Conservation (phyloP, 1,139 yeast species). For the Debaryomycetaceae sp. region DNA sequence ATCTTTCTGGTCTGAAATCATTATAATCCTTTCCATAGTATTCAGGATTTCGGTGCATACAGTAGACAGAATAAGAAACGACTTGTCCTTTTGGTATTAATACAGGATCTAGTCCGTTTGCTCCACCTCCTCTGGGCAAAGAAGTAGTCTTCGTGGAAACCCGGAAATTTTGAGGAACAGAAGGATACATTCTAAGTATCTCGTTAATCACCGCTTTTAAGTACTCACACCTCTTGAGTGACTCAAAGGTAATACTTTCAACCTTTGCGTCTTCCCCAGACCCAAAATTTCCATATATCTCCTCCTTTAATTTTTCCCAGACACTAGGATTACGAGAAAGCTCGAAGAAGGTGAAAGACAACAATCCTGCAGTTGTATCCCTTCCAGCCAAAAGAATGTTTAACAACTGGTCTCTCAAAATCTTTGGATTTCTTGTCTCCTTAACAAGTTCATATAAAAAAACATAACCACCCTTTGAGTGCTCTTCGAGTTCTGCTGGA, state of each 20-base stretch:
- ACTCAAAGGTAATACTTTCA: conserved; percentile 36
- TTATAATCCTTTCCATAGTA: conserved; percentile 47
- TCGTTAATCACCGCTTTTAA: conserved; percentile 50
- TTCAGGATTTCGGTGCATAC: conserved; percentile 37
- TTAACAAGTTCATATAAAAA: conserved; percentile 51
- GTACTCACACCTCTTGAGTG: conserved; percentile 47
- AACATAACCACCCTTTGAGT: conserved; percentile 39
- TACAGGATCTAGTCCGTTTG: conserved; percentile 38
- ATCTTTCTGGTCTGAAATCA: conserved; percentile 48
- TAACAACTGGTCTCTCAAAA: conserved; percentile 51
- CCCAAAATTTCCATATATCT: conserved; percentile 34
- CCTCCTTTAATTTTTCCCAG: conserved; percentile 36
- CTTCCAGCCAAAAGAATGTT: conserved; percentile 55
- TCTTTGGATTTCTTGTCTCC: conserved; percentile 46
- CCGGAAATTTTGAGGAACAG: conserved; percentile 51
- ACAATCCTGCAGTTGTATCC: conserved; percentile 56
- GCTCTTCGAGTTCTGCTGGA: conserved; percentile 30
- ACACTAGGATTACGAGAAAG: conserved; percentile 43
- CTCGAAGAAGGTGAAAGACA: conserved; percentile 46
- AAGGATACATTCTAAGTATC: conserved; percentile 49
- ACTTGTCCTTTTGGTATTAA: conserved; percentile 40
- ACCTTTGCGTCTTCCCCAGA: conserved; percentile 21
- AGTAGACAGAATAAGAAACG: conserved; percentile 36
- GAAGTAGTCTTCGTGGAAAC: conserved; percentile 43
- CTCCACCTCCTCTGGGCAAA: conserved; percentile 55